phyloP scores from a whole-genome alignment of 768 basidiomycete species.

The Lentinula edodes region DNA sequence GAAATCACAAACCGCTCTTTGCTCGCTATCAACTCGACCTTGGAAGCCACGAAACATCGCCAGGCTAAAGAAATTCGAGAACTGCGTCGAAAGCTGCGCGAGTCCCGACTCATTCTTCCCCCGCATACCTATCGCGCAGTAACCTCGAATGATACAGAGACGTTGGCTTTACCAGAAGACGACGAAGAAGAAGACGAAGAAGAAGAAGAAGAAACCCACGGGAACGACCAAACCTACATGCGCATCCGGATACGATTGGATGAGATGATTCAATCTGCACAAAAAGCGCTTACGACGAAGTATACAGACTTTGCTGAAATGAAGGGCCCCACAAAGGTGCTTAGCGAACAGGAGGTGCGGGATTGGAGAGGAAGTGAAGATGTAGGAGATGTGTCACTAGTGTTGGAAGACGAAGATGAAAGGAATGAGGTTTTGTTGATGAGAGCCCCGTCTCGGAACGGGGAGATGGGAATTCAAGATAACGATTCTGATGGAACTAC shows the following conservation, averaged over 20 bases:
- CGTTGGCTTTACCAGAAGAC: slow-evolving; percentile 20
- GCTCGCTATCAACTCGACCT: slow-evolving; percentile 74
- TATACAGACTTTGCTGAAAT: slow-evolving; percentile 43
- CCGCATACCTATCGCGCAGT: slow-evolving; percentile 55
- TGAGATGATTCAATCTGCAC: slow-evolving; percentile 50
- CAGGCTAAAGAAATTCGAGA: slow-evolving; percentile 86
- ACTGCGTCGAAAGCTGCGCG: slow-evolving; percentile 74
- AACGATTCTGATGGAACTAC: not conserved
- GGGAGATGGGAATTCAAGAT: not conserved
- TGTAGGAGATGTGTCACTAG: not conserved
- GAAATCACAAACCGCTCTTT: slow-evolving; percentile 89
- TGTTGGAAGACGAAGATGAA: slow-evolving; percentile 5
- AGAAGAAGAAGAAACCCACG: slow-evolving; percentile 35
- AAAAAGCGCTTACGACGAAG: slow-evolving; percentile 54
- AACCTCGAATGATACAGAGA: slow-evolving; percentile 24
- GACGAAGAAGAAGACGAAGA: slow-evolving; percentile 40
- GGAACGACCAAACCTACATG: slow-evolving; percentile 51
- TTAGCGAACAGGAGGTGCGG: slow-evolving; percentile 67
- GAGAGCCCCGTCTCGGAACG: not conserved
- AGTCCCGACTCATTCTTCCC: slow-evolving; percentile 74
- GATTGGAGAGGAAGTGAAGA: slow-evolving; percentile 39
- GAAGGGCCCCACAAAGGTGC: slow-evolving; percentile 55
- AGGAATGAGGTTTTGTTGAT: not conserved
- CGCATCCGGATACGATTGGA: slow-evolving; percentile 65
- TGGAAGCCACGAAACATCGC: slow-evolving; percentile 74